A percentile compares a stretch with the other conserved stretches of the same genome.
Evolutionary conservation across 352 stramenopile genomes (phyloP).

Genomic region (Globisporangium mamillatum): DNA sequence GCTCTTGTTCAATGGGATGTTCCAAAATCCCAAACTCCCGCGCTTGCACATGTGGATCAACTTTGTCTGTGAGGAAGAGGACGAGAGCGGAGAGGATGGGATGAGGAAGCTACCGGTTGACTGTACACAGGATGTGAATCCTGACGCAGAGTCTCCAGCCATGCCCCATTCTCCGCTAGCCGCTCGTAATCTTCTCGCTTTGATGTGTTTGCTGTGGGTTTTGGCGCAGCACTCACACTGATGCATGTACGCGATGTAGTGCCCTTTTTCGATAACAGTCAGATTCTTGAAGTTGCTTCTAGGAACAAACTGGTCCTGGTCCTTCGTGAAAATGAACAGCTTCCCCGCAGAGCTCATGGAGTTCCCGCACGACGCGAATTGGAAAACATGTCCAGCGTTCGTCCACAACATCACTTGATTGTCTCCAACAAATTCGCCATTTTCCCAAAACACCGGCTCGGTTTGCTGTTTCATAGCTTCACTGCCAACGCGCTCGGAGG

Average conservation of each 20-base stretch:
- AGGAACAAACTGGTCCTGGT: conserved; percentile 78
- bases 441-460: conserved; percentile 44
- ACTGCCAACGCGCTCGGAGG: not conserved
- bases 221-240: conserved; percentile 52
- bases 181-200: not conserved
- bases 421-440: conserved; percentile 65
- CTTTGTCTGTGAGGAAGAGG: conserved; percentile 13
- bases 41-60: conserved; percentile 57
- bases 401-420: conserved; percentile 69
- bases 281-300: conserved; percentile 66
- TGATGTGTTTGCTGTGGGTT: not conserved
- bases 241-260: conserved; percentile 52
- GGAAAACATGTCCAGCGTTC: conserved; percentile 58
- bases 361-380: conserved; percentile 40
- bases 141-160: conserved; percentile 12
- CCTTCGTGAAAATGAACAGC: conserved; percentile 83
- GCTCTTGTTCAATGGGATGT: conserved; percentile 26
- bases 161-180: not conserved
- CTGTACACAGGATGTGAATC: conserved; percentile 52
- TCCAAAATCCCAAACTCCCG: conserved; percentile 57
- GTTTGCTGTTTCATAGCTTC: not conserved
- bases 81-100: conserved; percentile 14
- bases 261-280: conserved; percentile 42
- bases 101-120: conserved; percentile 22
- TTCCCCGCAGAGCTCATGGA: conserved; percentile 36